Base-by-base conservation (phyloP, 441 rosid genomes). In the Adansonia grandidieri region DNA sequence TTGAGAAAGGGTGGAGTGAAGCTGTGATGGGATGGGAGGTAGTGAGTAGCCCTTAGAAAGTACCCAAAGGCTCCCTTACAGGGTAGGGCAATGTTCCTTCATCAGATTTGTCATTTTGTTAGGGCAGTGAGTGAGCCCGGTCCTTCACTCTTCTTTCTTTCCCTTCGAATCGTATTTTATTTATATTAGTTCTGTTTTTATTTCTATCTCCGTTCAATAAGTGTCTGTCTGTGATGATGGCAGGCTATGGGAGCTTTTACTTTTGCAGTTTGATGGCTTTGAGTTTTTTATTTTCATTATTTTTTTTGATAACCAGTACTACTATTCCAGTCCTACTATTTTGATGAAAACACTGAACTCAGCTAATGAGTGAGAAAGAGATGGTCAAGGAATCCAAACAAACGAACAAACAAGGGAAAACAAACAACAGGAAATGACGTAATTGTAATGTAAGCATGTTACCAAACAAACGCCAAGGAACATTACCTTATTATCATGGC, bases 1-100 rank as follows among this genome's bases (percentile, higher is more conserved):
- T 28, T 63, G 19, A 15, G 45, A 69, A 58, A 77, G 48, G 20
- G 47, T 56, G 5, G 58, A 71, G 78, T 28, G 32, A 28, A 28
- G 32, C 32, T 28, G 32, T 28, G 32, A 28, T 28, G 32, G 32
- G 32, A 28, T 28, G 32, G 32, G 32, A 28, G 32, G 32, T 28
- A 24, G 24, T 24, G 32, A 28, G 32, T 28, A 28, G 32, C 32
- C 32, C 32, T 28, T 28, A 2, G 32, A 28, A 76, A 74, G 76
- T 72, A 75, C 76, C 80, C 71, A 66, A 11, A 75, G 53, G 68
- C 84, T 13, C 67, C 82, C 80, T 57, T 45, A 66, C 50, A 42
- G 72, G 51, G 78, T 8, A 28, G 2, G 32, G 32, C 2, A 28
- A 28, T 50, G 28, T 72, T 84, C 71, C 84, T 66, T 63, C 65